These are phyloP conservation scores for Mycena rosella DNA, from an alignment of 768 basidiomycete species.

Conservation along the genomic window DNA sequence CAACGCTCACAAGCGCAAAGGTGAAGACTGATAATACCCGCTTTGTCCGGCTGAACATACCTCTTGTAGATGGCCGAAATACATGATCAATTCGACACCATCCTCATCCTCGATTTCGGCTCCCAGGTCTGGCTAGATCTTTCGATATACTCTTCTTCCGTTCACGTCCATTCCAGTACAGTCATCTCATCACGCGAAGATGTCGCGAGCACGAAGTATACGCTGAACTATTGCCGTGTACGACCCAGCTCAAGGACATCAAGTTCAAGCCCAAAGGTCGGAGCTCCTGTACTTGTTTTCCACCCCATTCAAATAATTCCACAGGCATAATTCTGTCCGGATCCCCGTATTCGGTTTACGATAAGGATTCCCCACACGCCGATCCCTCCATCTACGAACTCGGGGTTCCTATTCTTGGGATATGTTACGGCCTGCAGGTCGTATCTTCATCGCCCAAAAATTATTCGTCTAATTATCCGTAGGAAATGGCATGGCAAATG, in stretches of 20 bases:
- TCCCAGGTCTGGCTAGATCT: conserved; percentile 76
- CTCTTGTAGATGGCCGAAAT: conserved; percentile 80
- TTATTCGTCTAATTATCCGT: conserved; percentile 15
- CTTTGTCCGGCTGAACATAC: neutral
- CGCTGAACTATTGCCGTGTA: conserved; percentile 98
- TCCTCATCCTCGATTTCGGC: conserved; percentile 97
- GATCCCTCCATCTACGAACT: conserved; percentile 92
- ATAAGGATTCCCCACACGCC: conserved; percentile 90
- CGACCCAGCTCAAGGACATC: conserved; percentile 87
- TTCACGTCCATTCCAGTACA: conserved; percentile 71
- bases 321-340: conserved; percentile 95
- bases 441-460: conserved; percentile 34
- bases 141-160: neutral
- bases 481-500: conserved; percentile 95
- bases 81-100: conserved; percentile 95
- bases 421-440: conserved; percentile 97
- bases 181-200: conserved; percentile 96
- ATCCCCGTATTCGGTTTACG: conserved; percentile 98
- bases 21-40: neutral
- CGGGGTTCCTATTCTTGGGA: conserved; percentile 93
- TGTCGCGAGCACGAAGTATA: conserved; percentile 98
- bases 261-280: conserved; percentile 95
- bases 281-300: conserved; percentile 8
- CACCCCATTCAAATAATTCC: conserved; percentile 15
- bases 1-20: neutral